Conservation (phyloP, 768 basidiomycete genomes). For the Pleurotus salmoneostramineus region DNA sequence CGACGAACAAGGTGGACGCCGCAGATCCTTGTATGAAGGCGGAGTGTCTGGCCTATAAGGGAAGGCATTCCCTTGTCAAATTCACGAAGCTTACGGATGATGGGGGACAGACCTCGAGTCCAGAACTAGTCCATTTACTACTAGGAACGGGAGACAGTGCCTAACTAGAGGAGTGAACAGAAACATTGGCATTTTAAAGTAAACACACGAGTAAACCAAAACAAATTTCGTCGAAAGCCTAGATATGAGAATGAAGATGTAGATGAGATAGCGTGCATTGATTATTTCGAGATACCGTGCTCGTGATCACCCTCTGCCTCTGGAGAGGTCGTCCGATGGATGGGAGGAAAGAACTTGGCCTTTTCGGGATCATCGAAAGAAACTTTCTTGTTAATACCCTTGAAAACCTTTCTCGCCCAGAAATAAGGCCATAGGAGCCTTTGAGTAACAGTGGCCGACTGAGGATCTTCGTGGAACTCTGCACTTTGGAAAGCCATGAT, state of each 20-base stretch:
- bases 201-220: no score
- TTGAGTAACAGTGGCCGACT: not conserved
- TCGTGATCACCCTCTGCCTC: not conserved
- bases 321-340: not conserved
- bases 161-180: no score
- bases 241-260: not conserved
- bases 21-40: no score
- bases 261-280: not conserved
- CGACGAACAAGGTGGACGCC: no score
- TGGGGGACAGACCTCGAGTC: no score
- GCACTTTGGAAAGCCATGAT: constrained; percentile 44
- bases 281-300: not conserved
- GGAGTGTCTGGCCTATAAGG: no score
- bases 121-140: no score
- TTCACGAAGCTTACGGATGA: no score
- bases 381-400: not conserved
- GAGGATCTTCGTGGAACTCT: not conserved
- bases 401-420: not conserved
- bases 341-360: not conserved
- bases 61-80: no score
- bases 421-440: not conserved
- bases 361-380: not conserved
- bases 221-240: not conserved
- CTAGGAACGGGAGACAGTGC: no score
- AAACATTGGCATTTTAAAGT: no score